phyloP scores from a whole-genome alignment of 345 rosid genomes.

The Acer yangbiense region DNA sequence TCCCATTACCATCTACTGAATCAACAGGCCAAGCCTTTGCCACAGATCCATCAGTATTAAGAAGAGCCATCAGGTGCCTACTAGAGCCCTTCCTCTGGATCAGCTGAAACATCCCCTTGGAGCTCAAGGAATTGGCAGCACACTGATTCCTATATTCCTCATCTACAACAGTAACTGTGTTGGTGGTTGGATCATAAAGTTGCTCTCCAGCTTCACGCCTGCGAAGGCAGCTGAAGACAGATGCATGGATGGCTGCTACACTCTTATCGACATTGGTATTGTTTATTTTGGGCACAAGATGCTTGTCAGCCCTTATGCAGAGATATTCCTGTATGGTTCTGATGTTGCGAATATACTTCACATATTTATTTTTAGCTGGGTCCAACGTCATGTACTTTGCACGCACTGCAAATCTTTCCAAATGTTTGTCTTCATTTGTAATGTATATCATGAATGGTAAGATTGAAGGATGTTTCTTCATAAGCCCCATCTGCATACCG shows the following conservation, averaged over 20 bases:
- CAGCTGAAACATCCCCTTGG: slow-evolving; percentile 97
- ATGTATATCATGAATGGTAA: slow-evolving; percentile 98
- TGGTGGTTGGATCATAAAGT: slow-evolving; percentile 77
- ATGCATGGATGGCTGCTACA: slow-evolving; percentile 97
- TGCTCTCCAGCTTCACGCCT: slow-evolving; percentile 85
- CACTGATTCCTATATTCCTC: slow-evolving; percentile 96
- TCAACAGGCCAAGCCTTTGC: slow-evolving; percentile 95
- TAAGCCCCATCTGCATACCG: slow-evolving; percentile 88
- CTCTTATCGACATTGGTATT: slow-evolving; percentile 97
- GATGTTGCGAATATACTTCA: slow-evolving; percentile 89
- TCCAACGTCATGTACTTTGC: slow-evolving; percentile 99
- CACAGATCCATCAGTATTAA: slow-evolving; percentile 90
- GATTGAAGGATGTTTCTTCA: slow-evolving; percentile 98
- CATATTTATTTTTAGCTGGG: slow-evolving; percentile 95
- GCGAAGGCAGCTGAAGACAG: slow-evolving; percentile 93
- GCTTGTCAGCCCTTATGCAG: slow-evolving; percentile 94
- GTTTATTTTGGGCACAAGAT: slow-evolving; percentile 93
- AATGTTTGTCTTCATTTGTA: slow-evolving; percentile 91
- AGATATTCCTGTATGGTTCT: slow-evolving; percentile 96
- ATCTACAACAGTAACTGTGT: slow-evolving; percentile 73
- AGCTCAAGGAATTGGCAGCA: slow-evolving; percentile 87
- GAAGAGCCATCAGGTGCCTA: slow-evolving; percentile 96
- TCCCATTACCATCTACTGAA: slow-evolving; percentile 57
- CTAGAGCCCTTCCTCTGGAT: slow-evolving; percentile 95
- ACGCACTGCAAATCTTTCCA: slow-evolving; percentile 97